Evolutionary conservation across 768 basidiomycete species (phyloP).

Genomic region (Russula dissimulans): DNA sequence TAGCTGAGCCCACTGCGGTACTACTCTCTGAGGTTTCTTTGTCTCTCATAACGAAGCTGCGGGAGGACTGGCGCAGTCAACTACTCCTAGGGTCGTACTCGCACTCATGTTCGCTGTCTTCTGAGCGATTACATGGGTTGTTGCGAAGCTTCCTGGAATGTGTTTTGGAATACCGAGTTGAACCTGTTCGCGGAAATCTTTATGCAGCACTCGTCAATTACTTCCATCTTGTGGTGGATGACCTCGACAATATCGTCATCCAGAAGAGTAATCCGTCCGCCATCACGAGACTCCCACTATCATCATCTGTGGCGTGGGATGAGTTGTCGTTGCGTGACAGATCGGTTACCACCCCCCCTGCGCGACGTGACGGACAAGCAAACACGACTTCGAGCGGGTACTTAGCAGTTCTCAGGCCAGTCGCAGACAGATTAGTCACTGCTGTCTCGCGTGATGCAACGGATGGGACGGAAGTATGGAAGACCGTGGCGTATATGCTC

Average conservation of each 20-base stretch:
- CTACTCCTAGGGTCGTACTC: conserved; percentile 56
- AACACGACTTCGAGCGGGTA: conserved; percentile 39
- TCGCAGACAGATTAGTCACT: conserved; percentile 62
- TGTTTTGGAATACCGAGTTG: conserved; percentile 65
- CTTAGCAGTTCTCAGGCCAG: conserved; percentile 53
- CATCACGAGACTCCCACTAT: not conserved
- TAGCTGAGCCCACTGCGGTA: conserved; percentile 67
- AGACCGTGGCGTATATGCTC: conserved; percentile 87
- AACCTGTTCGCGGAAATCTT: conserved; percentile 88
- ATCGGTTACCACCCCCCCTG: conserved; percentile 21
- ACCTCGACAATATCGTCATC: conserved; percentile 8
- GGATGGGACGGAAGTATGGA: conserved; percentile 95
- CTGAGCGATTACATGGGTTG: conserved; percentile 68
- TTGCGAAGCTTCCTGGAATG: conserved; percentile 68
- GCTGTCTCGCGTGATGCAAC: conserved; percentile 83
- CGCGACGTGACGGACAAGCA: conserved; percentile 20
- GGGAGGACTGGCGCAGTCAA: conserved; percentile 71
- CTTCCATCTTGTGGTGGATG: conserved; percentile 53
- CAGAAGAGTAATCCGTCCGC: not conserved
- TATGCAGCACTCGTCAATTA: conserved; percentile 89
- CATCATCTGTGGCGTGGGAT: conserved; percentile 8
- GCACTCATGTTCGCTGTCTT: conserved; percentile 61
- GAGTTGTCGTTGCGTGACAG: conserved; percentile 16
- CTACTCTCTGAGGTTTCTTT: conserved; percentile 76
- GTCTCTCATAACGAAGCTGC: conserved; percentile 78